These are phyloP conservation scores for Backusella psychrophila DNA, from an alignment of 192 early-diverging fungal species.

Conservation along the genomic window DNA sequence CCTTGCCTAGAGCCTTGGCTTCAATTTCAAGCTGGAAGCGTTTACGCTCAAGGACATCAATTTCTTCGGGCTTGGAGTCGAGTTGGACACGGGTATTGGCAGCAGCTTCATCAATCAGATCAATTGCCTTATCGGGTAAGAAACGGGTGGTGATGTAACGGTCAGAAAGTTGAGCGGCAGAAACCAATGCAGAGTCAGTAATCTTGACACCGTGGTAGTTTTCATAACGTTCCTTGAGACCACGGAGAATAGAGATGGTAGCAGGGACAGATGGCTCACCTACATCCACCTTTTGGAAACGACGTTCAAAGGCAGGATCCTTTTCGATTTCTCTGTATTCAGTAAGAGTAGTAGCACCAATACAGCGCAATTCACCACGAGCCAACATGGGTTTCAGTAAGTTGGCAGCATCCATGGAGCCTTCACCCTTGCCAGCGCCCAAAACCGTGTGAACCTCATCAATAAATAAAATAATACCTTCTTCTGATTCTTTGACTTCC, in stretches of 20 bases:
- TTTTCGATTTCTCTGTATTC: slow-evolving; percentile 95
- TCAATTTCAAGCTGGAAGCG: slow-evolving; percentile 95
- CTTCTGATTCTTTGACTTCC: slow-evolving; percentile 89
- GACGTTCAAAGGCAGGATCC: slow-evolving; percentile 72
- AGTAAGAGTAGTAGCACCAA: slow-evolving; percentile 93
- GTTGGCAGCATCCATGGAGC: slow-evolving; percentile 87
- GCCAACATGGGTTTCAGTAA: slow-evolving; percentile 98
- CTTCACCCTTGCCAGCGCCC: slow-evolving; percentile 90
- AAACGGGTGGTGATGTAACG: slow-evolving; percentile 73
- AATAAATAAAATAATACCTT: slow-evolving; percentile 93
- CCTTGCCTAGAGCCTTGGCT: slow-evolving; percentile 88
- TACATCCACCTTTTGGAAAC: slow-evolving; percentile 77
- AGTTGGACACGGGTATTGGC: slow-evolving; percentile 95
- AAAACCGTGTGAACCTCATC: slow-evolving; percentile 97
- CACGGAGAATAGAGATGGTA: slow-evolving; percentile 76
- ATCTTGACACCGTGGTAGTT: slow-evolving; percentile 79
- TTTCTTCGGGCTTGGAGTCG: slow-evolving; percentile 94
- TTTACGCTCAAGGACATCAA: slow-evolving; percentile 93
- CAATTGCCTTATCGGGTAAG: slow-evolving; percentile 82
- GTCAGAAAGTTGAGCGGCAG: slow-evolving; percentile 69
- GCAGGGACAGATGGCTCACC: slow-evolving; percentile 67
- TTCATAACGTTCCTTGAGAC: slow-evolving; percentile 76
- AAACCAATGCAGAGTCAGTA: slow-evolving; percentile 67
- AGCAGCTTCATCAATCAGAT: slow-evolving; percentile 88
- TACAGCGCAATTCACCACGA: slow-evolving; percentile 91